Evolutionary conservation across 306 rosid species (phyloP).

Genomic region (Dryas alaskensis): DNA sequence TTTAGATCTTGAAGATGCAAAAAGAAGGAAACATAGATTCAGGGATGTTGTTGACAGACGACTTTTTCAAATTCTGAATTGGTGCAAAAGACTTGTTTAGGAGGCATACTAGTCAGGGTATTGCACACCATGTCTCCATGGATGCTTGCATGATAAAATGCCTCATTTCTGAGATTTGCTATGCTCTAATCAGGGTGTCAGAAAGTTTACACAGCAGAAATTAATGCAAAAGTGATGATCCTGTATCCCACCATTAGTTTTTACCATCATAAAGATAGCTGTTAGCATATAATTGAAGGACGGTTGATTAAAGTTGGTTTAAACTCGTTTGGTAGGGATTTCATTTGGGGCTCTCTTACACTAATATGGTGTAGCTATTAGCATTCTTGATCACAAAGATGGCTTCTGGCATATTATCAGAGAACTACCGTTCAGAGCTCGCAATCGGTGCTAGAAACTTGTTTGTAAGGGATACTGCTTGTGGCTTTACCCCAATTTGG

Average conservation of each 20-base stretch:
- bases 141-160: neutral
- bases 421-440: neutral
- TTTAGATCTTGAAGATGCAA: conserved; percentile 82
- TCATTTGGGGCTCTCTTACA: neutral
- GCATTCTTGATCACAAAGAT: conserved; percentile 24
- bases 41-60: conserved; percentile 48
- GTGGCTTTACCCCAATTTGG: neutral
- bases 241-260: conserved; percentile 13
- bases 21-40: conserved; percentile 51
- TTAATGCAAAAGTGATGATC: conserved; percentile 11
- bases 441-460: neutral
- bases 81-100: conserved; percentile 78
- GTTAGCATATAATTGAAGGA: conserved; percentile 9
- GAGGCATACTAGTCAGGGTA: conserved; percentile 18
- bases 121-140: neutral
- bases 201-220: neutral
- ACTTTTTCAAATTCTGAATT: conserved; percentile 54
- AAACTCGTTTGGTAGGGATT: neutral
- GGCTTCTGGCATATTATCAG: conserved; percentile 8
- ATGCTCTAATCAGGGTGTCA: conserved; percentile 6
- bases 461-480: neutral
- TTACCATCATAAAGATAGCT: conserved; percentile 23
- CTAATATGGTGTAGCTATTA: neutral
- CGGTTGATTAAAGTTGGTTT: neutral
- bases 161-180: conserved; percentile 6